Base-by-base conservation (phyloP, 2,329 filamentous ascomycete genomes). In the Aspergillus ibericus region DNA sequence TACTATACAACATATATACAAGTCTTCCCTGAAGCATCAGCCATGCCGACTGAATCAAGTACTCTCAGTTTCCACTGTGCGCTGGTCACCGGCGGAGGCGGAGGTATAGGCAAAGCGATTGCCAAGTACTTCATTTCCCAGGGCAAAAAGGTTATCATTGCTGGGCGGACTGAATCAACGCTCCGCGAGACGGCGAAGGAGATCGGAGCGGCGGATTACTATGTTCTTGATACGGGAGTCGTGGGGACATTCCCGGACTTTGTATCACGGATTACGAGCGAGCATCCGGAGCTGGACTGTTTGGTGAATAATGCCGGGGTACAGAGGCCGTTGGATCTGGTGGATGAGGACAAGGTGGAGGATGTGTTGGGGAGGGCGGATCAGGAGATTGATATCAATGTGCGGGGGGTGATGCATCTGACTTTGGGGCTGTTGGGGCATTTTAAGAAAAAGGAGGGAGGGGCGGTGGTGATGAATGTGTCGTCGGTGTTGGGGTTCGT, bases 301-400 rank as follows among this genome's bases (percentile, higher is more conserved):
- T 67, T 86, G 0, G 73, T 86, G 66, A 86, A 86, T 72, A 86
- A 87, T 55, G 83, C 83, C 0, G 83, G 83, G 1, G 81, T 86
- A 0, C 83, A 86, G 66, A 72, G 82, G 2, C 84, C 82, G 0
- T 75, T 87, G 1, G 69, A 82, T 15, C 74, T 83, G 0, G 76
- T 74, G 40, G 66, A 74, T 16, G 66, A 60, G 62, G 8, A 55
- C 60, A 10, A 16, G 20, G 12, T 64, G 58, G 18, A 76, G 20
- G 66, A 64, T n/a, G 69, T 71, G 22, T 73, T 85, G 0, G 22
- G 66, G 12, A 82, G 82, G 56, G 83, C 82, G 0, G 83, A 86
- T 59, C 73, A 83, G 36, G 83, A 86, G 61, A 81, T 86, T 53
- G 73, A 84, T 63, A 85, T 84, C 69, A 85, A 86, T 60, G 80